Conservation (phyloP, 2,329 filamentous ascomycete genomes). For the Aureobasidium sp. region DNA sequence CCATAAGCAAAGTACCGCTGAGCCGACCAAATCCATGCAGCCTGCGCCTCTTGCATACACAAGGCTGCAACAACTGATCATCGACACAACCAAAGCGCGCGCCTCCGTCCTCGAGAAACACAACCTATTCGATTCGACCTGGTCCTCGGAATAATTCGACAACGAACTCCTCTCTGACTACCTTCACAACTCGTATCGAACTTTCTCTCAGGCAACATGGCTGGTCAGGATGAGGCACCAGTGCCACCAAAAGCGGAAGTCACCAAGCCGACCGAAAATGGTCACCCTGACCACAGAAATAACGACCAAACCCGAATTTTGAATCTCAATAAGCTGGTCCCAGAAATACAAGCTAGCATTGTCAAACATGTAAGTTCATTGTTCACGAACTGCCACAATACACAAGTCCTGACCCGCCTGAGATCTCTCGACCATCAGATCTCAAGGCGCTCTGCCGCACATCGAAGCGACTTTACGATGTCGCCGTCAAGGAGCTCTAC, state of each 20-base stretch:
- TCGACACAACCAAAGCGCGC: constrained; percentile 8
- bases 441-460: constrained; percentile 42
- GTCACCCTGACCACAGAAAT: neutral
- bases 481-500: constrained; percentile 42
- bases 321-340: neutral
- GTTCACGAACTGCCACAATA: too few relatives aligned
- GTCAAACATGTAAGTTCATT: constrained; percentile 1
- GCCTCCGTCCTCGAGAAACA: neutral
- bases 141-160: neutral
- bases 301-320: too few relatives aligned
- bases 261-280: neutral
- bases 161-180: neutral
- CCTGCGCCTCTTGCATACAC: neutral
- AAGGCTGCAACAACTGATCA: neutral
- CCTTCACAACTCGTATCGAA: neutral
- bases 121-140: neutral
- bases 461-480: constrained; percentile 41
- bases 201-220: neutral
- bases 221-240: neutral
- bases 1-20: neutral
- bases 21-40: neutral
- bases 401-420: neutral
- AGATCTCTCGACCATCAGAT: constrained; percentile 42
- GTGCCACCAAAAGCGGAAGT: neutral
- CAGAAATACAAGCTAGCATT: neutral